Conservation (phyloP, 192 early-diverging fungal genomes). For the Spizellomyces sp. region DNA sequence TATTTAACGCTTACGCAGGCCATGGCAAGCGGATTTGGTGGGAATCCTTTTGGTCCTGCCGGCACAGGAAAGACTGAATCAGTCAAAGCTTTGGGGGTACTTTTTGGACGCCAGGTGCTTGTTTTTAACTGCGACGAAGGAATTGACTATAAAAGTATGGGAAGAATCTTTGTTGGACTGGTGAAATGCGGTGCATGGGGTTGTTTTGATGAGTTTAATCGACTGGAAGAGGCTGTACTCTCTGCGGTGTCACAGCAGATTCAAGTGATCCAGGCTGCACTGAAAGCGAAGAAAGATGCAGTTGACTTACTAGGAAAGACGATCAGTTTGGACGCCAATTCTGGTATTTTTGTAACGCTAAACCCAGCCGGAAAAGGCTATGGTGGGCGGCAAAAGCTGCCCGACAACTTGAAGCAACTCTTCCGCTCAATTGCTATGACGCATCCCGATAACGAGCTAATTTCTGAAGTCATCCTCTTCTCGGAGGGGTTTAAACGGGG, state of each 20-base stretch:
- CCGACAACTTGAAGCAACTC: constrained; percentile 64
- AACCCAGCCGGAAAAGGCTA: constrained; percentile 67
- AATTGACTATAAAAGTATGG: constrained; percentile 68
- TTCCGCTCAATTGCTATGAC: constrained; percentile 67
- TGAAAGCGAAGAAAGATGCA: constrained; percentile 41
- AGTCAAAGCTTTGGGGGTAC: constrained; percentile 57
- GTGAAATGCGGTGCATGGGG: constrained; percentile 69
- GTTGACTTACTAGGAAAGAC: constrained; percentile 49
- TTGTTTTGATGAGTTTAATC: constrained; percentile 67
- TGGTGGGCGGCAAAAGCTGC: constrained; percentile 62
- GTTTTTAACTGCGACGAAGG: constrained; percentile 70
- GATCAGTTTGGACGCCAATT: constrained; percentile 55
- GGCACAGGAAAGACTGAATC: constrained; percentile 66
- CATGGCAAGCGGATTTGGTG: constrained; percentile 63
- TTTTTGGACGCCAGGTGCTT: constrained; percentile 62
- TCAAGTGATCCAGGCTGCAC: constrained; percentile 60
- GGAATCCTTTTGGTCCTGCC: constrained; percentile 66
- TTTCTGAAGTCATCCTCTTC: constrained; percentile 61
- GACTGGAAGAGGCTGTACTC: constrained; percentile 60
- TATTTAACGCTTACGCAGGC: constrained; percentile 64
- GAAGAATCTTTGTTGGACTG: constrained; percentile 62
- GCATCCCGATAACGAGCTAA: constrained; percentile 62
- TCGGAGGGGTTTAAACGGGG: constrained; percentile 61
- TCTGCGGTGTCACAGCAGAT: constrained; percentile 68
- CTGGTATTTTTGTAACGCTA: constrained; percentile 63